phyloP scores from a whole-genome alignment of 2,329 filamentous ascomycete species.

The Phialophora tarda region DNA sequence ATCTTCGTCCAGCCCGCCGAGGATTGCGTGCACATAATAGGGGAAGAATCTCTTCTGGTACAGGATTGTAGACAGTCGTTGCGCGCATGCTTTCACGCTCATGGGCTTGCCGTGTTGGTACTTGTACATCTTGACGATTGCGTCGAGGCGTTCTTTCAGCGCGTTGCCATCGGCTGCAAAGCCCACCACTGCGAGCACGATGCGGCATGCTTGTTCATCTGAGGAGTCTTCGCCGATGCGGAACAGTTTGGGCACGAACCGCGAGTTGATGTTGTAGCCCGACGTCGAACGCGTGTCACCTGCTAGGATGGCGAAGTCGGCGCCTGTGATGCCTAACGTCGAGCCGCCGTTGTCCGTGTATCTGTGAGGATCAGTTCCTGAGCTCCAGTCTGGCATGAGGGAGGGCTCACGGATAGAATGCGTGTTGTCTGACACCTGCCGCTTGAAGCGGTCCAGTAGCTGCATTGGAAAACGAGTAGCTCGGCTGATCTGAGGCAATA shows the following conservation, averaged over 20 bases:
- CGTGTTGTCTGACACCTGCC: conserved; percentile 68
- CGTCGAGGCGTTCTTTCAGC: conserved; percentile 89
- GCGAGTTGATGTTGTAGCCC: conserved; percentile 99
- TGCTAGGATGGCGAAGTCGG: conserved; percentile 93
- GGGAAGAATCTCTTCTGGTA: conserved; percentile 99
- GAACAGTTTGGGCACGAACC: conserved; percentile 94
- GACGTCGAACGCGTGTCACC: conserved; percentile 95
- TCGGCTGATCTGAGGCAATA: conserved; percentile 58
- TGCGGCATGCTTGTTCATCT: conserved; percentile 74
- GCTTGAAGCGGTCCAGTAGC: conserved; percentile 53
- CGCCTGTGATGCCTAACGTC: conserved; percentile 90
- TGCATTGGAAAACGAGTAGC: conserved; percentile 64
- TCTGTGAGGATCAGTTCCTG: conserved; percentile 41
- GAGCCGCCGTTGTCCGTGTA: conserved; percentile 99
- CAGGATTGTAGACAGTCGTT: conserved; percentile 91
- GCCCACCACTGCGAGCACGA: conserved; percentile 91
- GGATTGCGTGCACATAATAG: conserved; percentile 94
- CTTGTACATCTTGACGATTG: conserved; percentile 97
- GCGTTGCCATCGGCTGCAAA: conserved; percentile 95
- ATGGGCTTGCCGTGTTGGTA: conserved; percentile 98
- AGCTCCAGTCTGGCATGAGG: background rate
- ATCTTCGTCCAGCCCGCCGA: conserved; percentile 92
- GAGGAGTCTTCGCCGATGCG: conserved; percentile 80
- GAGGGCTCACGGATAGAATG: conserved; percentile 82
- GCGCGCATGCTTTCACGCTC: conserved; percentile 90